Base-by-base conservation (phyloP, 495 filamentous ascomycete species). In the Xylaria flabelliformis region DNA sequence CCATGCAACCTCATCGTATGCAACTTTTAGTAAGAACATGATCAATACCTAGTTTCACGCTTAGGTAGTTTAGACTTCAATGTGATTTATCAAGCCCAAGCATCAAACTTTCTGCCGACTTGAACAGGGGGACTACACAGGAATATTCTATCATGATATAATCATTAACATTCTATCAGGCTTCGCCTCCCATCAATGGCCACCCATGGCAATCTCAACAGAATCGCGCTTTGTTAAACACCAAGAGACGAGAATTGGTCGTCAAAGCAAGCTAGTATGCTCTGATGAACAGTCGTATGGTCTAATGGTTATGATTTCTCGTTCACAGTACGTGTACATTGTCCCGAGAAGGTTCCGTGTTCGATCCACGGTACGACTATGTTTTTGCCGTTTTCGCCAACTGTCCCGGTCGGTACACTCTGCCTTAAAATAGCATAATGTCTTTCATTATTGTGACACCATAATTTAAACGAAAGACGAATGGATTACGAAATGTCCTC, bases 271-370 rank as follows among this genome's bases (percentile, higher is more conserved):
- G 8, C 51, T 13, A 24, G 9, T 5, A 9, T 13, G 8, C 21
- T 55, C 4, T 7, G 17, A 4, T 24, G 4, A 55, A 29, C 32
- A 82, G 80, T 83, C 73, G 76, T 77, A 76, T 83, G 82, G 77
- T 84, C 81, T 84, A 84, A 82, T 82, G 82, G 82, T 84, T 84
- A 84, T 84, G 82, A 84, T 84, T 82, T 84, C 81, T 82, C 82
- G 81, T 84, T 84, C 82, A 84, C 82, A 84, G 51, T 67, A 69
- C 67, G 73, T 66, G 76, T 78, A 71, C 69, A 65, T 26, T 46
- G 70, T 69, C 53, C 82, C 81, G 82, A 82, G 82, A 83, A 83
- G 82, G 82, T 83, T 82, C 82, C 79, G 82, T 81, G 82, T 84
- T 83, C 82, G 82, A 84, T 81, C 82, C 82, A 81, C 82, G 79